Base-by-base conservation (phyloP, 768 basidiomycete genomes). In the Rhizopogon vinicolor region DNA sequence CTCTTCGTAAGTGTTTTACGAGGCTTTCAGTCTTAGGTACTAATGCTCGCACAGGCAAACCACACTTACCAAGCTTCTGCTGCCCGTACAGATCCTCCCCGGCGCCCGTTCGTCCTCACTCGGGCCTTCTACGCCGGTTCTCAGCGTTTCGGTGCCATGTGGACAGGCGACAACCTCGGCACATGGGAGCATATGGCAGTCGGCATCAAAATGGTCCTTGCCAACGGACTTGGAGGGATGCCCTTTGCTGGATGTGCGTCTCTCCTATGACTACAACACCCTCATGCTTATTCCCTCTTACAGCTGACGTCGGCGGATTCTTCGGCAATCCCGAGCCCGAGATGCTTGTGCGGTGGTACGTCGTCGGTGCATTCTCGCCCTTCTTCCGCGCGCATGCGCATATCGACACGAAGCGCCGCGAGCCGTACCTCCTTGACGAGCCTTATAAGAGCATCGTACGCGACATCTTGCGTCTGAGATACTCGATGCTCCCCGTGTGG, bases 311-410 rank as follows among this genome's bases (percentile, higher is more conserved):
- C 51, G 96, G 97, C 18, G 97, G 97, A 14, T 99, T 98, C 86
- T 98, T 98, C 66, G 95, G 96, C 16, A 95, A 98, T 70, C 95
- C 97, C 0, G 85, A 88, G 44, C 80, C 89, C 0, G 97, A 98
- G 65, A 93, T 98, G 85, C 84, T 99, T 35, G 87, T 94, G 8
- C 80, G 97, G 46, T 99, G 96, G 95, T 98, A 99, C 62, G 93
- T 91, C 74, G 90, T 96, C 49, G 97, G 97, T 25, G 83, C 85
- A 1, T 96, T 98, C 72, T 86, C 87, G 51, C 96, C 97, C 6
- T 99, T 99, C 84, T 95, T 98, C 87, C 84, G 97, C 56, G 97
- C 96, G 1, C 97, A 99, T 70, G 96, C 95, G 10, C 96, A 98
- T 69, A 87, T 98, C 63, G 96, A 99, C 68, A 95, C 95, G 29